Conservation (phyloP, 148 eudicot genomes). For the Silene uniflora region DNA sequence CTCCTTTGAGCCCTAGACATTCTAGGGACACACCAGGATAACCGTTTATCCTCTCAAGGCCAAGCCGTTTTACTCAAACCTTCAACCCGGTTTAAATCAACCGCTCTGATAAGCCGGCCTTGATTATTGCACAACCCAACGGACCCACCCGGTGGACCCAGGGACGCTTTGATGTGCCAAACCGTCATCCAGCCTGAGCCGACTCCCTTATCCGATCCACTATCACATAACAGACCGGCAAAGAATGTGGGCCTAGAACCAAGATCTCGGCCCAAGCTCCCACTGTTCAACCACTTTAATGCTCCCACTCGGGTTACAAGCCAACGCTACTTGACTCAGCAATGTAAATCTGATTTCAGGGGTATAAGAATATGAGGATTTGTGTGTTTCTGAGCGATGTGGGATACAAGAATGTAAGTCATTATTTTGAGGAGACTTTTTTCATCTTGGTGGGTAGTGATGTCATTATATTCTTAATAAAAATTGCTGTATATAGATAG, state of each 20-base stretch:
- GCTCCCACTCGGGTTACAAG: constrained; percentile 5
- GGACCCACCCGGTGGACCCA: background rate
- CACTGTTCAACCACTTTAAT: background rate
- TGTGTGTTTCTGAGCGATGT: background rate
- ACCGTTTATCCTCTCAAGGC: background rate
- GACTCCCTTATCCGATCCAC: background rate
- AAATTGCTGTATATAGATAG: too few relatives aligned
- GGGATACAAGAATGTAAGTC: background rate
- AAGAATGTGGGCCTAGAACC: background rate
- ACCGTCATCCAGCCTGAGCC: background rate
- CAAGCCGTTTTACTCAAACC: background rate
- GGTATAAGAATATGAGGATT: background rate
- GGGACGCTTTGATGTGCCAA: background rate
- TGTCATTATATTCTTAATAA: too few relatives aligned
- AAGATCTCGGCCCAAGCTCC: background rate
- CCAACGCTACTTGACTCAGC: background rate
- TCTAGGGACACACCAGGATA: too few relatives aligned
- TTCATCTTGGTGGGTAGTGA: too few relatives aligned
- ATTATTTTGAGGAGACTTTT: background rate
- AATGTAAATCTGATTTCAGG: background rate
- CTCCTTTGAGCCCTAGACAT: too few relatives aligned
- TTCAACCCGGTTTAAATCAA: background rate
- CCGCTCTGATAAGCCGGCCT: background rate
- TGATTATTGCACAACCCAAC: background rate
- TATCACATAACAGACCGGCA: background rate